Evolutionary conservation across 306 rosid species (phyloP).

Genomic region (Quercus aquifolioides): DNA sequence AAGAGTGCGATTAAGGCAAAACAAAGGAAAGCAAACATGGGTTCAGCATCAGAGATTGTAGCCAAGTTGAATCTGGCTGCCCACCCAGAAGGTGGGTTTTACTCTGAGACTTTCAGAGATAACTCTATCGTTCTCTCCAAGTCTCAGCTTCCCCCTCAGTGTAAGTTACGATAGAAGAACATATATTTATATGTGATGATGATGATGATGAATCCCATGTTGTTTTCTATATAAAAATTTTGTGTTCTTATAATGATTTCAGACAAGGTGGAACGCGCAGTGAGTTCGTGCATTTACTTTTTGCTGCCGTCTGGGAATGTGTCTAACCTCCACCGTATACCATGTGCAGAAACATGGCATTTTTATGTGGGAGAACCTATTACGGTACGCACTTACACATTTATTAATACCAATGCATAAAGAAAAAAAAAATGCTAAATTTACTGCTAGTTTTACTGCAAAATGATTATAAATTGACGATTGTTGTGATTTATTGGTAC

Average conservation of each 20-base stretch:
- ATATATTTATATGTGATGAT: too few relatives aligned
- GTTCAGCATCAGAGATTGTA: too few relatives aligned
- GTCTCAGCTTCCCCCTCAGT: conserved; percentile 44
- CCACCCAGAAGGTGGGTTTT: conserved; percentile 47
- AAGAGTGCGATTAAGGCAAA: too few relatives aligned
- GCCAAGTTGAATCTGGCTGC: conserved; percentile 39
- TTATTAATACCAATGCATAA: too few relatives aligned
- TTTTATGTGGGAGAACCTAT: conserved; percentile 47
- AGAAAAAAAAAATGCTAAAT: too few relatives aligned
- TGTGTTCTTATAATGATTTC: neutral
- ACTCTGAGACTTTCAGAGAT: conserved; percentile 44
- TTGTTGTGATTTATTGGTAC: too few relatives aligned
- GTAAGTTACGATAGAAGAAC: neutral
- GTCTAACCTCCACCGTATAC: conserved; percentile 46
- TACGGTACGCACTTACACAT: conserved; percentile 16
- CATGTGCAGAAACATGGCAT: conserved; percentile 52
- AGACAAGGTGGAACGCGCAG: conserved; percentile 44
- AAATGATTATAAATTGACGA: too few relatives aligned
- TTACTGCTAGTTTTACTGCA: too few relatives aligned
- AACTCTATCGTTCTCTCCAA: conserved; percentile 32
- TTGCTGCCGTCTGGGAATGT: conserved; percentile 40
- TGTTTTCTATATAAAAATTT: too few relatives aligned
- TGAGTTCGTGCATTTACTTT: conserved; percentile 41
- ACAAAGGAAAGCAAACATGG: too few relatives aligned
- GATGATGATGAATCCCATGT: too few relatives aligned